Percentiles rank a stretch among this genome's conserved stretches.
Conservation (phyloP, 2,329 filamentous ascomycete species). For the Fusarium citri region DNA sequence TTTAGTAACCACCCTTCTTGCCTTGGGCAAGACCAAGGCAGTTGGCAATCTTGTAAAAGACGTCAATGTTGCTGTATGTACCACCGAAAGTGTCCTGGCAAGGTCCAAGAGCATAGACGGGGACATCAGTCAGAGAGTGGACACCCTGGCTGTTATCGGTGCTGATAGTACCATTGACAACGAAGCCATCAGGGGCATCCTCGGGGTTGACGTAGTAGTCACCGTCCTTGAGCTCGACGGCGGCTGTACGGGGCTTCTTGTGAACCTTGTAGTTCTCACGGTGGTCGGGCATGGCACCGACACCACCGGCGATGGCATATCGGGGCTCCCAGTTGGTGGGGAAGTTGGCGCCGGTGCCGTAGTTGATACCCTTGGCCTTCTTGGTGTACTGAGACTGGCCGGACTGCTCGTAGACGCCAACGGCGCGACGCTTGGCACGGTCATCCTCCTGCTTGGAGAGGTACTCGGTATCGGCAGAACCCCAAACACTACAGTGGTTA, state of each 20-base stretch:
- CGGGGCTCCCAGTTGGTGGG: slow-evolving; percentile 87
- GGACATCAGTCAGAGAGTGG: slow-evolving; percentile 81
- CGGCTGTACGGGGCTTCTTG: slow-evolving; percentile 71
- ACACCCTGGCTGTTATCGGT: slow-evolving; percentile 74
- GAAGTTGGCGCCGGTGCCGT: slow-evolving; percentile 80
- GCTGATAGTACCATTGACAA: slow-evolving; percentile 81
- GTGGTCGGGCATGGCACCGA: slow-evolving; percentile 78
- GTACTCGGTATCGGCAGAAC: slow-evolving; percentile 83
- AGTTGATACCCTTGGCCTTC: slow-evolving; percentile 68
- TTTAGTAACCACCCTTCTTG: slow-evolving; percentile 39
- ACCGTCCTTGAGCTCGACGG: slow-evolving; percentile 65
- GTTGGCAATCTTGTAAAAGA: slow-evolving; percentile 79
- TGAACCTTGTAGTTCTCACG: slow-evolving; percentile 81
- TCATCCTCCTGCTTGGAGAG: slow-evolving; percentile 72
- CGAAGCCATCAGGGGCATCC: slow-evolving; percentile 74
- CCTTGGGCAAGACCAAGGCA: slow-evolving; percentile 68
- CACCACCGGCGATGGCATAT: slow-evolving; percentile 80
- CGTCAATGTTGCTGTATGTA: slow-evolving; percentile 76
- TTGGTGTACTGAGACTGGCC: slow-evolving; percentile 81
- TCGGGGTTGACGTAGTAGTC: slow-evolving; percentile 76
- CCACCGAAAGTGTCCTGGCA: slow-evolving; percentile 82
- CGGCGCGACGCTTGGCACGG: slow-evolving; percentile 78
- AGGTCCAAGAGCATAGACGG: slow-evolving; percentile 81
- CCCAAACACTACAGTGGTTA: slow-evolving; percentile 67
- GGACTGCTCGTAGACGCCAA: slow-evolving; percentile 79